Evolutionary conservation across 192 early-diverging fungal species (phyloP).

Genomic region (Chytriomyces sp.): DNA sequence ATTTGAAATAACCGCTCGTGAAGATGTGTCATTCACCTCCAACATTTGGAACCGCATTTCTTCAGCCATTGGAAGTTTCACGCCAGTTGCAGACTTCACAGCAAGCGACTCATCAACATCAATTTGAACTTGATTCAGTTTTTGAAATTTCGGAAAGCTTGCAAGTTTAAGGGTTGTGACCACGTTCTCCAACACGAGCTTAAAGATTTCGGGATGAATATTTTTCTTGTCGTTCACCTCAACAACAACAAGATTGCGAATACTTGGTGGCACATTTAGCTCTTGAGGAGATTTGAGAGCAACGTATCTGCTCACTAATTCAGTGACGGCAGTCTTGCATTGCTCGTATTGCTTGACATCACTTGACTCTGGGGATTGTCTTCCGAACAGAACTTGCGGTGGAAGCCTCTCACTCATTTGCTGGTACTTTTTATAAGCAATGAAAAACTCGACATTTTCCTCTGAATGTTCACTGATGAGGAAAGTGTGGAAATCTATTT

Average conservation of each 20-base stretch:
- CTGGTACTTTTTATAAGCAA: constrained; percentile 11
- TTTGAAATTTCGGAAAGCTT: constrained; percentile 41
- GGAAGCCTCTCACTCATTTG: constrained; percentile 2
- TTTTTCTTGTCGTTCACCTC: constrained; percentile 27
- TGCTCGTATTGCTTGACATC: neutral
- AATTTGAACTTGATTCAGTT: constrained; percentile 6
- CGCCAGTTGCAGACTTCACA: constrained; percentile 3
- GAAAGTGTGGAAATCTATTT: constrained; percentile 23
- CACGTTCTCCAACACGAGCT: constrained; percentile 29
- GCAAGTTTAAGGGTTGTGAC: constrained; percentile 30
- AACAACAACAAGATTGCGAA: constrained; percentile 12
- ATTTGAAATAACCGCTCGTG: neutral
- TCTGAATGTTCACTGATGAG: constrained; percentile 20
- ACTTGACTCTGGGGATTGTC: neutral
- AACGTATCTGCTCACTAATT: constrained; percentile 9
- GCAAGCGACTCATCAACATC: constrained; percentile 15
- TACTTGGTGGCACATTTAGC: constrained; percentile 30
- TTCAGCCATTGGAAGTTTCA: neutral
- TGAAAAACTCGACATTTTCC: constrained; percentile 25
- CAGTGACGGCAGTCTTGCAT: constrained; percentile 14
- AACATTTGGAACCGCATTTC: neutral
- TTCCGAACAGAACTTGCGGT: constrained; percentile 1
- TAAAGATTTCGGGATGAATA: constrained; percentile 39
- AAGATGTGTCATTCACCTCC: constrained; percentile 15
- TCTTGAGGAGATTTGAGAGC: constrained; percentile 15